Conservation (phyloP, 148 eudicot species). For the Rhododendron mucronatum region DNA sequence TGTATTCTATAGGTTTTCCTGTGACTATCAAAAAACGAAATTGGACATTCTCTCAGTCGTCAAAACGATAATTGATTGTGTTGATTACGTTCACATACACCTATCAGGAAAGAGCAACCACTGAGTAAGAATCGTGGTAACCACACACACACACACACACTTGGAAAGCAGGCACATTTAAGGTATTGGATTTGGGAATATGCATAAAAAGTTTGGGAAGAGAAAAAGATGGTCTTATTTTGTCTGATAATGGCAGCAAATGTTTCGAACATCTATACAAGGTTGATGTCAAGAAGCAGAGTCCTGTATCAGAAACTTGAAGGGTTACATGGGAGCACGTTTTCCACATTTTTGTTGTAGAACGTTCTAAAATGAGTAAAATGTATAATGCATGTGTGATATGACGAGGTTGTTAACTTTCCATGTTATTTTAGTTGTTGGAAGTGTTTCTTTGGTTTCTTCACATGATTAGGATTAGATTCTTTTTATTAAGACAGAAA, state of each 20-base stretch:
- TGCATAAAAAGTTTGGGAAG: not conserved
- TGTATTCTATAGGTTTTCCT: not conserved
- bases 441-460: not conserved
- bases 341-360: not conserved
- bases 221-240: not conserved
- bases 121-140: not conserved
- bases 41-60: not conserved
- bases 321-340: not conserved
- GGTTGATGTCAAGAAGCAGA: not conserved
- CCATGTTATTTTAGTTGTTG: not conserved
- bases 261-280: not conserved
- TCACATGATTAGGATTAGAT: not conserved
- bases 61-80: not conserved
- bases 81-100: not conserved
- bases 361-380: not conserved
- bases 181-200: not conserved
- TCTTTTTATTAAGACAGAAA: not conserved
- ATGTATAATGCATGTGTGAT: not conserved
- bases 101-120: not conserved
- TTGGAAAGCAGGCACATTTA: not conserved
- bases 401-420: too few species aligned
- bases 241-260: not conserved
- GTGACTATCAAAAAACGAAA: not conserved
- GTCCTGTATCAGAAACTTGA: constrained; percentile 3
- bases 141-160: not conserved